A percentile compares a stretch with the other conserved stretches of the same genome.
Evolutionary conservation across 305 asterid genomes (phyloP).

Genomic region (Fraxinus sp.): DNA sequence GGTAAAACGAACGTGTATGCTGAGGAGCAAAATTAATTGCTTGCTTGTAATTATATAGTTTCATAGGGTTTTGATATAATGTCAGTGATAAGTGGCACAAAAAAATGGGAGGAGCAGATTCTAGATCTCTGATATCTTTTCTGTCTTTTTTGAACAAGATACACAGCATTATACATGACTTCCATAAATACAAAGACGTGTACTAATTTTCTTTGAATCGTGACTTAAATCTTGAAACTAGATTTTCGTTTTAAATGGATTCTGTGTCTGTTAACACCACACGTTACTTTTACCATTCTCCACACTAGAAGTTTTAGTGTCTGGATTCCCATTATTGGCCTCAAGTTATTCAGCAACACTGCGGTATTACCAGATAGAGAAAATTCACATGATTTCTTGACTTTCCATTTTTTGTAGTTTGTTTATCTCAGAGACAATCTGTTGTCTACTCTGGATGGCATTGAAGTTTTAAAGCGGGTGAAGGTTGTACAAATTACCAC

Average conservation of each 20-base stretch:
- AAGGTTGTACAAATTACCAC: slow-evolving; percentile 56
- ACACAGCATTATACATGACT: background rate
- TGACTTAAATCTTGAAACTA: background rate
- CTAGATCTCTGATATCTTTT: background rate
- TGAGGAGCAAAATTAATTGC: background rate
- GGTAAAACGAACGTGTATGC: slow-evolving; percentile 1
- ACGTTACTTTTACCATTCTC: slow-evolving; percentile 5
- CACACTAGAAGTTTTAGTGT: background rate
- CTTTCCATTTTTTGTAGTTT: slow-evolving; percentile 59
- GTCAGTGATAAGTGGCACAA: background rate
- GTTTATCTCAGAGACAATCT: slow-evolving; percentile 98
- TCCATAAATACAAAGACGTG: background rate
- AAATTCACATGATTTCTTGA: slow-evolving; percentile 14
- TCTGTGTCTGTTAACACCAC: background rate
- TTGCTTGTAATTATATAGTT: background rate
- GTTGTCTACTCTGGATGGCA: slow-evolving; percentile 84
- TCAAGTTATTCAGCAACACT: slow-evolving; percentile 9
- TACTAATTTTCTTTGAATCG: background rate
- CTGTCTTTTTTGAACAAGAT: background rate
- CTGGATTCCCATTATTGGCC: background rate
- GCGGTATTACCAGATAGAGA: slow-evolving; percentile 10
- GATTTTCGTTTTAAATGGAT: background rate
- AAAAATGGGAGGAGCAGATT: background rate
- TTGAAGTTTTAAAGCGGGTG: slow-evolving; percentile 84
- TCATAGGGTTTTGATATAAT: background rate